Conservation (phyloP, 1,284 basidiomycete genomes). For the Sporisorium sorghi region DNA sequence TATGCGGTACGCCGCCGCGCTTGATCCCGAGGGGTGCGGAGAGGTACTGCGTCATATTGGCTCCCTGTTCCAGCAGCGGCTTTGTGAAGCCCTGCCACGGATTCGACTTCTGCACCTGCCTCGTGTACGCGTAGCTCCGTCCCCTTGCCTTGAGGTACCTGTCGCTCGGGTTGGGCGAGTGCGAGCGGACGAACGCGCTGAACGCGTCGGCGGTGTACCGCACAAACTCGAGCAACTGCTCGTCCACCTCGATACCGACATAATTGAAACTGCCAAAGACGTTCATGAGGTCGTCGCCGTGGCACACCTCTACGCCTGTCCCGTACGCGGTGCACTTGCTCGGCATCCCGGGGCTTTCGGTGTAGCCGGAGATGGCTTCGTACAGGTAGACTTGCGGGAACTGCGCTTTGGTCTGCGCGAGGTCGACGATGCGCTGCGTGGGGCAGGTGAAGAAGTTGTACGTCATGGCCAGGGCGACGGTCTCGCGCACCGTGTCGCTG, state of each 20-base stretch:
- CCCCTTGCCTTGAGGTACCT: slow-evolving; percentile 31
- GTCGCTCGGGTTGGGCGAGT: slow-evolving; percentile 19
- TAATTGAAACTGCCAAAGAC: slow-evolving; percentile 34
- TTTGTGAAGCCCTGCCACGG: slow-evolving; percentile 22
- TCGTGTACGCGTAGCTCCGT: slow-evolving; percentile 40
- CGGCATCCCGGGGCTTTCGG: slow-evolving; percentile 15
- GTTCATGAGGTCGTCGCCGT: slow-evolving; percentile 28
- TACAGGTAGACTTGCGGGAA: slow-evolving; percentile 43
- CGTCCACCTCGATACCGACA: slow-evolving; percentile 13
- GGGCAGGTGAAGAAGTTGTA: slow-evolving; percentile 52
- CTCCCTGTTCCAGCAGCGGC: slow-evolving; percentile 9
- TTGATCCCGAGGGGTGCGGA: slow-evolving; percentile 25
- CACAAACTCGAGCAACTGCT: slow-evolving; percentile 38
- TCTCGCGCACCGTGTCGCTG: slow-evolving; percentile 32
- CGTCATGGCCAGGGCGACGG: slow-evolving; percentile 27
- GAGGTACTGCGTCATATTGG: slow-evolving; percentile 24
- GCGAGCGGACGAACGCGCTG: slow-evolving; percentile 29
- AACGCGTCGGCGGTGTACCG: slow-evolving; percentile 32
- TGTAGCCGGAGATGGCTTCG: slow-evolving; percentile 34
- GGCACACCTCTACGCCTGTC: slow-evolving; percentile 30
- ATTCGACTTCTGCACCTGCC: slow-evolving; percentile 20
- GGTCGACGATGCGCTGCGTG: slow-evolving; percentile 30
- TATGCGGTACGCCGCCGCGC: slow-evolving; percentile 19
- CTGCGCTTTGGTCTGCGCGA: slow-evolving; percentile 13
- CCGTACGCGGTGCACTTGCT: slow-evolving; percentile 23